Conservation (phyloP, 768 basidiomycete genomes). For the Mrakia hoshinonis region DNA sequence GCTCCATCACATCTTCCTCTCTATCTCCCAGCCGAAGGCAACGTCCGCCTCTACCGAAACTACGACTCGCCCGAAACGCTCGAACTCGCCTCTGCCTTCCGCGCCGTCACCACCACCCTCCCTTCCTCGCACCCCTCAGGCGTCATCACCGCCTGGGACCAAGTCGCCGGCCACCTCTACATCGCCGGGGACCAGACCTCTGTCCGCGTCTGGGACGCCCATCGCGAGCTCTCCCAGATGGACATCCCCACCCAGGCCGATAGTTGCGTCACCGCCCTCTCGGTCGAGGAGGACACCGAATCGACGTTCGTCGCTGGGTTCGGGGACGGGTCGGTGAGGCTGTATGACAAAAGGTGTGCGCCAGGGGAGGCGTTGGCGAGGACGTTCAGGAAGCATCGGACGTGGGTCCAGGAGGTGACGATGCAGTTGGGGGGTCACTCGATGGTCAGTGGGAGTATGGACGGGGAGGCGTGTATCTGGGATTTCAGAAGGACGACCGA, state of each 20-base stretch:
- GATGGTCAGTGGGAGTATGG: conserved; percentile 77
- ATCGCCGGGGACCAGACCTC: conserved; percentile 83
- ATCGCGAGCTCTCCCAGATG: conserved; percentile 67
- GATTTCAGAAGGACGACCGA: conserved; percentile 63
- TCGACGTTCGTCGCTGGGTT: conserved; percentile 82
- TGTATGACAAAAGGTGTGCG: conserved; percentile 84
- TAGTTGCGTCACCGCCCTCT: conserved; percentile 76
- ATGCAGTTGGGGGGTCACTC: conserved; percentile 63
- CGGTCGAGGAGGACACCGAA: conserved; percentile 64
- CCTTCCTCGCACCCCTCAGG: conserved; percentile 61
- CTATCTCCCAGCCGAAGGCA: conserved; percentile 63
- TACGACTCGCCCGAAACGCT: conserved; percentile 71
- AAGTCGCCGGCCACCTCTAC: conserved; percentile 71
- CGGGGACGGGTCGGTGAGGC: conserved; percentile 77
- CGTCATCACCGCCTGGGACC: conserved; percentile 87
- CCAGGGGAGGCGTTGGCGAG: conserved; percentile 74
- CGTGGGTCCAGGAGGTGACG: conserved; percentile 85
- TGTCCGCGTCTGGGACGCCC: conserved; percentile 90
- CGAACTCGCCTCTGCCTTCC: conserved; percentile 89
- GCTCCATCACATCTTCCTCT: not conserved
- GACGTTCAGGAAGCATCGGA: conserved; percentile 63
- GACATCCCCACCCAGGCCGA: conserved; percentile 83
- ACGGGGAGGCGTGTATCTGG: conserved; percentile 85
- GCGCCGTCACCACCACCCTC: conserved; percentile 52
- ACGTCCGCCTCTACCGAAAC: conserved; percentile 82